Evolutionary conservation across 2,329 filamentous ascomycete species (phyloP).

Genomic region (Ophiostoma pallidulum): DNA sequence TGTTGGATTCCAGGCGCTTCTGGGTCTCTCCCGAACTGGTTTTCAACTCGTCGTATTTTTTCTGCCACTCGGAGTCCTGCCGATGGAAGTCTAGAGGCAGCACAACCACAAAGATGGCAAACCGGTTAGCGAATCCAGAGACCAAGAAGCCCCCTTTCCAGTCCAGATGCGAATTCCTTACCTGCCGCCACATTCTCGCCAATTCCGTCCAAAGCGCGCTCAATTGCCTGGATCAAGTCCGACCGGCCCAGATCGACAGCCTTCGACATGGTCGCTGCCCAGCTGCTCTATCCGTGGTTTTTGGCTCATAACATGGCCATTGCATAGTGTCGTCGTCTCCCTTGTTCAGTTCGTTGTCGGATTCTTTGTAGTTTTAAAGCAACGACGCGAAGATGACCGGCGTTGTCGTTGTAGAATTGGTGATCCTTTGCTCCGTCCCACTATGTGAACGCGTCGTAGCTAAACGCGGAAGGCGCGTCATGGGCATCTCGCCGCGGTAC

Average conservation of each 20-base stretch:
- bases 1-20: constrained; percentile 33
- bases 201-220: constrained; percentile 31
- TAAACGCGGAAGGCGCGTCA: constrained; percentile 2
- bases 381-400: no score
- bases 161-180: background rate
- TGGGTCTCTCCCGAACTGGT: background rate
- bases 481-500: background rate
- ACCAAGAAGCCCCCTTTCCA: background rate
- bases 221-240: constrained; percentile 31
- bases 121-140: no score
- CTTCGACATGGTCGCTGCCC: background rate
- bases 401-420: background rate
- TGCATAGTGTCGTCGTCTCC: no score
- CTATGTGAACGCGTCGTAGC: background rate
- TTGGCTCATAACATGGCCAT: background rate
- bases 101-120: background rate
- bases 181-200: constrained; percentile 19
- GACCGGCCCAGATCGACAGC: constrained; percentile 13
- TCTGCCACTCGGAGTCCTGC: background rate
- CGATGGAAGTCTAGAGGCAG: background rate
- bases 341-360: no score
- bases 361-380: no score
- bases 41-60: constrained; percentile 2
- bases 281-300: background rate
- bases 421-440: no score